Evolutionary conservation across 768 basidiomycete genomes (phyloP), one percentile per base, ranked within the genome.

Genomic region (Boletus reticuloceps): DNA sequence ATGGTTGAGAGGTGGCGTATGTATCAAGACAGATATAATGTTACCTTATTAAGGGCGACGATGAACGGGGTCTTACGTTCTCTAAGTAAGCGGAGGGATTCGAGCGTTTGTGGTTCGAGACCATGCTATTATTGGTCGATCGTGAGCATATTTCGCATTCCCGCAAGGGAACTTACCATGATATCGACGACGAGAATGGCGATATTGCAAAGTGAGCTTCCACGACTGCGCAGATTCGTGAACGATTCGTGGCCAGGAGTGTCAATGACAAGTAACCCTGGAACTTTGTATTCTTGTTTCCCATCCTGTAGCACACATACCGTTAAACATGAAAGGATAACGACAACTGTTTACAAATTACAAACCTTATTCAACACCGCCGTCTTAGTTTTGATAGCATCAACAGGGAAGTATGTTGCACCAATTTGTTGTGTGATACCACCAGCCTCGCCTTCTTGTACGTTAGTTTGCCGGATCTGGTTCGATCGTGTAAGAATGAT

Each of bases 401-500:
- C 90, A 32, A 89, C 88, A 36, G 97, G 97, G 85, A 99, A 98
- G 78, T 95, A 99, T 0, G 97, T 98, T 20, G 97, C 97, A 79
- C 97, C 97, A 61, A 99, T 99, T 72, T 99, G 97, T 72, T 98
- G 97, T 0, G 97, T 99, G 72, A 99, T 99, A 76, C 97, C 97
- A 61, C 97, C 97, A 4, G 97, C 97, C 82, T 99, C 97, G 51
- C 97, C 97, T 69, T 98, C 97, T 74, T 98, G 95, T 20, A 99
- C 97, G 62, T 98, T 98, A 6, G 96, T 98, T 88, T 98, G 96
- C 62, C 97, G 94, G 69, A 99, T 99, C 94, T 97, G 60, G 8
- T 43, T 32, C 29, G 27, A 52, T 29, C 37, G 25, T 37, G 40
- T 58, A 53, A 56, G 58, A 56, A 47, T 34, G 16, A 19, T 37